These are phyloP conservation scores for Aureobasidium leucospermi DNA, from an alignment of 2,329 filamentous ascomycete species.

Conservation along the genomic window DNA sequence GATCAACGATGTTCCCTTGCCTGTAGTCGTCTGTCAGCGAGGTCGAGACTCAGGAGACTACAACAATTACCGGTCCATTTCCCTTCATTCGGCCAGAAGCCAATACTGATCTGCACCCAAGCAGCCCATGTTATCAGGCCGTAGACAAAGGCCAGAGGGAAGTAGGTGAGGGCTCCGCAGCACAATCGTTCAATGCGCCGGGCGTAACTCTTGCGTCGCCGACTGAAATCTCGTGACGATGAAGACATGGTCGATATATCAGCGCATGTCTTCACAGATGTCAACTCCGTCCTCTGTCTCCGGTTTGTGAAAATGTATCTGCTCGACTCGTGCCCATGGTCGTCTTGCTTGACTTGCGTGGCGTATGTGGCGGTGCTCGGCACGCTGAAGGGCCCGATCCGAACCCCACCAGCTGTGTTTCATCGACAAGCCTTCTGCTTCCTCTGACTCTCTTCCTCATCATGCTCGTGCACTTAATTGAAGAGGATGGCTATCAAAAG, in stretches of 20 bases:
- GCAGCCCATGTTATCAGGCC: slow-evolving; percentile 85
- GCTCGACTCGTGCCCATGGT: not conserved
- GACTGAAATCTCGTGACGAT: slow-evolving; percentile 31
- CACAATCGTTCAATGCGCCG: slow-evolving; percentile 74
- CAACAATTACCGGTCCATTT: slow-evolving; percentile 33
- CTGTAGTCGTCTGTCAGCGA: slow-evolving; percentile 23
- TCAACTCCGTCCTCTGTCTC: not conserved
- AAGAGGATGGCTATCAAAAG: no score
- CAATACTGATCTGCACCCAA: slow-evolving; percentile 76
- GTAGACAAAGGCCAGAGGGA: slow-evolving; percentile 86
- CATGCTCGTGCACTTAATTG: no score
- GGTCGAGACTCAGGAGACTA: not conserved
- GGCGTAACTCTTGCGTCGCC: slow-evolving; percentile 44
- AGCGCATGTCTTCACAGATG: not conserved
- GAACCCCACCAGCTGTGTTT: not conserved
- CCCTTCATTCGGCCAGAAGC: slow-evolving; percentile 47
- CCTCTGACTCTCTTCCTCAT: no score
- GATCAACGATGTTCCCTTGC: slow-evolving; percentile 30
- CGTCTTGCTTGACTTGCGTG: not conserved
- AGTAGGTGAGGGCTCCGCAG: slow-evolving; percentile 70
- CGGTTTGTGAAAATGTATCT: not conserved
- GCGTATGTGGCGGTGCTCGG: slow-evolving; percentile 2
- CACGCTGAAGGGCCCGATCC: not conserved
- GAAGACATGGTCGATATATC: slow-evolving; percentile 21
- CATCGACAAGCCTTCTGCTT: not conserved